A percentile compares a stretch with the other conserved stretches of the same genome.
phyloP scores from a whole-genome alignment of 768 basidiomycete species.

The Termitomyces sp. region DNA sequence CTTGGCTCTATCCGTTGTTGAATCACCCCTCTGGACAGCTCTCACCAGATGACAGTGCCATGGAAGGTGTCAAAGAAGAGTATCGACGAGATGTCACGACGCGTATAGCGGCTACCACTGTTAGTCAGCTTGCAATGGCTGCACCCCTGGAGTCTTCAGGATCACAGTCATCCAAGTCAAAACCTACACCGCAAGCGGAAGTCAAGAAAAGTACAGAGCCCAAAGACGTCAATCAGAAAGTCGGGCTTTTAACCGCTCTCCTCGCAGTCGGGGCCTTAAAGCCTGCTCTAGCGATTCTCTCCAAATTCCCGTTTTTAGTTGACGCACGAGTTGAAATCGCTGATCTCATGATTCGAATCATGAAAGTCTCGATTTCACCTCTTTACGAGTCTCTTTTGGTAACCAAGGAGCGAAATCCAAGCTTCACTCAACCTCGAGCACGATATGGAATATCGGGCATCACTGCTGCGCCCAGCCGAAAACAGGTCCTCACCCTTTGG shows the following conservation, averaged over 20 bases:
- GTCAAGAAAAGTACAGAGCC: slow-evolving; percentile 29
- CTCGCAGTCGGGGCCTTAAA: slow-evolving; percentile 82
- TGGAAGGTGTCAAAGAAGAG: slow-evolving; percentile 63
- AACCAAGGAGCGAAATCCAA: slow-evolving; percentile 56
- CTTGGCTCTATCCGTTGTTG: not conserved
- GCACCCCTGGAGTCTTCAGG: slow-evolving; percentile 65
- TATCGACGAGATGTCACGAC: slow-evolving; percentile 61
- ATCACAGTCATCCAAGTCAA: slow-evolving; percentile 33
- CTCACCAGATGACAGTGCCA: slow-evolving; percentile 69
- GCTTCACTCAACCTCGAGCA: slow-evolving; percentile 59
- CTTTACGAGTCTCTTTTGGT: slow-evolving; percentile 57
- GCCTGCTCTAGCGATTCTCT: slow-evolving; percentile 73
- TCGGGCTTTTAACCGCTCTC: slow-evolving; percentile 73
- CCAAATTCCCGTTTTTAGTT: slow-evolving; percentile 82
- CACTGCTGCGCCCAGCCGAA: slow-evolving; percentile 49
- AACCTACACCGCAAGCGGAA: slow-evolving; percentile 34
- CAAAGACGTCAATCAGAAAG: slow-evolving; percentile 71
- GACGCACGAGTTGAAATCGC: slow-evolving; percentile 80
- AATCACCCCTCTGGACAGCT: slow-evolving; percentile 39
- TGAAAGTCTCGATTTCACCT: slow-evolving; percentile 64
- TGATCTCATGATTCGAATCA: slow-evolving; percentile 77
- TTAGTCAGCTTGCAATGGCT: slow-evolving; percentile 80
- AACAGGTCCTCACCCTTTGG: slow-evolving; percentile 65
- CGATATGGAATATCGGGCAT: slow-evolving; percentile 61
- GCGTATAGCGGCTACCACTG: slow-evolving; percentile 65